Base-by-base conservation (phyloP, 331 rosid species). In the Rhamnella rubrinervis region DNA sequence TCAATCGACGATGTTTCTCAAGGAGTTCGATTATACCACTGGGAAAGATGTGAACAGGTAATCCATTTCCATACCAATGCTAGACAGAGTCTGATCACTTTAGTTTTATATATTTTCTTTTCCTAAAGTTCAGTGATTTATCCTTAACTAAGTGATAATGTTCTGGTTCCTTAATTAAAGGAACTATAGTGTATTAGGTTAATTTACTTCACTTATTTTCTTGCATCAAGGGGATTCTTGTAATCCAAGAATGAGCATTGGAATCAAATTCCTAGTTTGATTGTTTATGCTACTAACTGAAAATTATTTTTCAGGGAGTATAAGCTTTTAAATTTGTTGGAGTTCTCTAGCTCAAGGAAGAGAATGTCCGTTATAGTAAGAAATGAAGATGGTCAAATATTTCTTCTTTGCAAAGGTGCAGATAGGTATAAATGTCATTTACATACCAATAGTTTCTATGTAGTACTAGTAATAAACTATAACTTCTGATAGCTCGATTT, bases 361-460 rank as follows among this genome's bases (percentile, higher is more conserved):
- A 66, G 80, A 51, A 82, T 82, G 86, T 77, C 83, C 0, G 83
- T 77, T 8, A 70, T 77, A 0, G 66, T 82, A 11, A 61, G 78
- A 53, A 38, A 77, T 50, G 76, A 64, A 60, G 86, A 77, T 13
- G 73, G 70, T 40, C 68, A 82, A 37, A 63, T 82, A 28, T 66
- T 82, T 16, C 80, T 82, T 16, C 75, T 82, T 7, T 74, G 82
- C 72, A 82, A 82, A 74, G 86, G 86, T 35, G 86, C 80, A 55
- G 86, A 82, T 46, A 82, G 81, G 86, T 81, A 65, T 18, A 49
- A 18, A 14, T 55, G 61, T 25, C 7, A 60, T 28, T 41, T 59
- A 5, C 26, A 20, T 12, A 50, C 16, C 47, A 47, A 31, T 3
- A 31, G 35, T 50, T 47, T 40, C 38, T 31, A 41, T 10, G 25